A percentile compares a stretch with the other conserved stretches of the same genome.
phyloP scores from a whole-genome alignment of 441 rosid species.

The Omphalea diandra region DNA sequence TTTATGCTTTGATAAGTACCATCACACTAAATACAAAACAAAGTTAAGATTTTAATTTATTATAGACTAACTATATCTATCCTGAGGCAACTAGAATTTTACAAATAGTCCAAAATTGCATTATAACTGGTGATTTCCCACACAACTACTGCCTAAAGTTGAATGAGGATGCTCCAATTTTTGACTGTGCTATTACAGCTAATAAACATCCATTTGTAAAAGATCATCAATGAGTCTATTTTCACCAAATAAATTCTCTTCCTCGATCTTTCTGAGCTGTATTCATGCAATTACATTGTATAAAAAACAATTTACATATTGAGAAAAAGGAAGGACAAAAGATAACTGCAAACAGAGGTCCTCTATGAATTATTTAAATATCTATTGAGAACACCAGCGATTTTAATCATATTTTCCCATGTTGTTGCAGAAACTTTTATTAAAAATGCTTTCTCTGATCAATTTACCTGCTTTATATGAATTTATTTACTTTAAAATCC shows the following conservation, averaged over 20 bases:
- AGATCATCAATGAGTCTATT: background rate
- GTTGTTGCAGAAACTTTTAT: background rate
- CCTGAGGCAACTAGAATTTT: background rate
- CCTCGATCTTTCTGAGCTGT: background rate
- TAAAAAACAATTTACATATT: background rate
- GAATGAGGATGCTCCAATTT: background rate
- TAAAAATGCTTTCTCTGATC: background rate
- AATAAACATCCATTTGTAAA: background rate
- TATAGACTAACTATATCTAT: background rate
- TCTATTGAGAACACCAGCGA: background rate
- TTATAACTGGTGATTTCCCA: background rate
- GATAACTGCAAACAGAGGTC: background rate
- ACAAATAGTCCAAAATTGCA: background rate
- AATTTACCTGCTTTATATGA: background rate
- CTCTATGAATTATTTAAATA: background rate
- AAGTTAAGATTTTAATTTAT: background rate
- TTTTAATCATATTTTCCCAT: background rate
- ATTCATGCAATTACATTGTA: background rate
- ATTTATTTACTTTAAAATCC: background rate
- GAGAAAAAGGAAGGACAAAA: background rate
- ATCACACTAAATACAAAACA: background rate
- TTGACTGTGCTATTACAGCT: background rate
- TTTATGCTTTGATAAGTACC: background rate
- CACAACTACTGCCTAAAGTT: background rate
- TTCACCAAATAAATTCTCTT: background rate